phyloP scores from a whole-genome alignment of 495 filamentous ascomycete genomes.

The Trypethelium eluteriae region DNA sequence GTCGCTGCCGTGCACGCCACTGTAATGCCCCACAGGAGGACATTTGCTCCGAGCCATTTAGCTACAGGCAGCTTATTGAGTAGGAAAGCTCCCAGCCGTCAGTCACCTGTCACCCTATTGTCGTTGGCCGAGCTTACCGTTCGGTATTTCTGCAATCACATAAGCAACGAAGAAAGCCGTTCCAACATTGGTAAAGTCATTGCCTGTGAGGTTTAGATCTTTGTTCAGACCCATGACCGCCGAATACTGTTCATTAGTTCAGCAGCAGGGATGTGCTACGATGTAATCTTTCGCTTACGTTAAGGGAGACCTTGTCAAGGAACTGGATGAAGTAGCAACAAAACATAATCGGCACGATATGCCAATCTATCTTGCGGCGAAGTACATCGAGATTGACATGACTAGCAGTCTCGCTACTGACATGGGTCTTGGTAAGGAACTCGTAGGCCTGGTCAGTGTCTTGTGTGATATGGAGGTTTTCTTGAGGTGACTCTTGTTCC shows the following conservation, averaged over 20 bases:
- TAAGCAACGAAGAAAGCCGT: conserved; percentile 53
- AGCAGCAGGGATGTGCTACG: neutral
- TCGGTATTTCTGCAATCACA: conserved; percentile 47
- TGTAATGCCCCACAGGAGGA: conserved; percentile 42
- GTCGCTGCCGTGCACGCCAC: conserved; percentile 50
- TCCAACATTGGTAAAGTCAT: conserved; percentile 49
- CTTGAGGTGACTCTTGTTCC: neutral
- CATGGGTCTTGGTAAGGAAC: neutral
- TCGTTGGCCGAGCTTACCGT: conserved; percentile 33
- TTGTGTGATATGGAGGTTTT: neutral
- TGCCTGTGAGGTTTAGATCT: conserved; percentile 44
- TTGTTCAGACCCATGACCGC: conserved; percentile 50
- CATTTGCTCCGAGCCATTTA: conserved; percentile 25
- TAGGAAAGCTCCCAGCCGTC: conserved; percentile 13
- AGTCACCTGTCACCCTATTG: neutral
- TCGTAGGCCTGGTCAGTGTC: conserved; percentile 1
- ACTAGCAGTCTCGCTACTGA: neutral
- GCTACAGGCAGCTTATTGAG: conserved; percentile 23
- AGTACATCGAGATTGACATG: conserved; percentile 13
- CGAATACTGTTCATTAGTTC: conserved; percentile 39
- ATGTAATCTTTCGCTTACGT: neutral
- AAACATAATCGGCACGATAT: conserved; percentile 29
- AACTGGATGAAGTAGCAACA: conserved; percentile 27
- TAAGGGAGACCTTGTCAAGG: conserved; percentile 28
- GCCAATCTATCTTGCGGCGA: conserved; percentile 24